phyloP scores from a whole-genome alignment of 192 early-diverging fungal species.

The Entomortierella lignicola region DNA sequence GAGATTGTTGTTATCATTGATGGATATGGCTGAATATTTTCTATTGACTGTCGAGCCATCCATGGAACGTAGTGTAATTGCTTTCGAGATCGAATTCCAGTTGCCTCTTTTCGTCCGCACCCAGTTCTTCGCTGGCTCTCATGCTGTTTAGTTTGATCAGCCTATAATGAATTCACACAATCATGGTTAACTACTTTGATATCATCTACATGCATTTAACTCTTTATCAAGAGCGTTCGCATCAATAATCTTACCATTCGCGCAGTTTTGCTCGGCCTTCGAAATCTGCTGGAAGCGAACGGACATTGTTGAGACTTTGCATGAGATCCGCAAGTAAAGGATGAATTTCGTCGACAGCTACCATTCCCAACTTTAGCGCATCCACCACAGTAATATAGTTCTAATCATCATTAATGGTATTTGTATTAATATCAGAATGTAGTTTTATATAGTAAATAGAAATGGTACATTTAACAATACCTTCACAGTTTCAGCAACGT shows the following conservation, averaged over 20 bases:
- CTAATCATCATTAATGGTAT: too few species aligned
- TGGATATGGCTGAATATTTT: too few species aligned
- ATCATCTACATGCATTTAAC: neutral
- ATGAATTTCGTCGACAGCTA: constrained; percentile 92
- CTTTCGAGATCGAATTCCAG: constrained; percentile 92
- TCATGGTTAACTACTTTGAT: neutral
- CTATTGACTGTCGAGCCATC: constrained; percentile 52
- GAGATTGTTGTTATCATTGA: too few species aligned
- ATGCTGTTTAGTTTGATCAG: constrained; percentile 90
- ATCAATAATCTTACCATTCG: constrained; percentile 72
- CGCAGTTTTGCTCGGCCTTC: constrained; percentile 85
- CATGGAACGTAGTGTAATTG: constrained; percentile 74
- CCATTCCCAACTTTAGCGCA: constrained; percentile 81
- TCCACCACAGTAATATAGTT: constrained; percentile 96
- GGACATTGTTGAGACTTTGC: constrained; percentile 87
- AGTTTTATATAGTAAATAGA: too few species aligned
- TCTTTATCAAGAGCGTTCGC: too few species aligned
- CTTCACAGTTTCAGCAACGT: constrained; percentile 82
- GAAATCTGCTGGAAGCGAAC: constrained; percentile 79
- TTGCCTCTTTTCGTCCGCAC: constrained; percentile 88
- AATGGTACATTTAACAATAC: too few species aligned
- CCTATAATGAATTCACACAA: constrained; percentile 19
- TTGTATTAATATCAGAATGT: too few species aligned
- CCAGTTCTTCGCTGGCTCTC: constrained; percentile 92
- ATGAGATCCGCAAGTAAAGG: constrained; percentile 88